A percentile compares a stretch with the other conserved stretches of the same genome.
These are phyloP conservation scores for Pythium dissotocum DNA, from an alignment of 352 stramenopile species.

Conservation along the genomic window DNA sequence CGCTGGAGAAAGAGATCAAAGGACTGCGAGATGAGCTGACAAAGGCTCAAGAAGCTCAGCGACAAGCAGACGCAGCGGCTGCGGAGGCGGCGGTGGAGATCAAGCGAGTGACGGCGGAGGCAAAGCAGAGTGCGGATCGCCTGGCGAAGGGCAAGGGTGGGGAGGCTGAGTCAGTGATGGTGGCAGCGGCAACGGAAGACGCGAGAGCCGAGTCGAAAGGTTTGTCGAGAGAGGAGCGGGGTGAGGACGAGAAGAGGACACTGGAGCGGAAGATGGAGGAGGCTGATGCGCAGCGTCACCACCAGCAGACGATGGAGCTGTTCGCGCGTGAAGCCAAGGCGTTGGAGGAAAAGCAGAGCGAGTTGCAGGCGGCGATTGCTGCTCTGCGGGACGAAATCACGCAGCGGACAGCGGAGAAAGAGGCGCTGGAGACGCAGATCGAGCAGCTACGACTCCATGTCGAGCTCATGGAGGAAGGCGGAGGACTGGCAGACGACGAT, in stretches of 20 bases:
- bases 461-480: conserved; percentile 43
- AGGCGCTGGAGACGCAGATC: conserved; percentile 54
- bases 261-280: not conserved
- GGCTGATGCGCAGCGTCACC: not conserved
- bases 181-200: not conserved
- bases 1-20: conserved; percentile 23
- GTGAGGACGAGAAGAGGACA: not conserved
- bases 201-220: not conserved
- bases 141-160: conserved; percentile 7
- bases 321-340: conserved; percentile 16
- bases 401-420: conserved; percentile 43
- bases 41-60: not conserved
- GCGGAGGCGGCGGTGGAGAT: conserved; percentile 1
- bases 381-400: conserved; percentile 42
- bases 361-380: conserved; percentile 32
- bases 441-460: conserved; percentile 60
- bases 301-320: conserved; percentile 29
- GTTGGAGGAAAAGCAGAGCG: conserved; percentile 20
- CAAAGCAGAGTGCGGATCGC: conserved; percentile 8
- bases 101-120: conserved; percentile 7
- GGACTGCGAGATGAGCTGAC: conserved; percentile 13
- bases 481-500: not conserved
- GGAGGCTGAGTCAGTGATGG: not conserved
- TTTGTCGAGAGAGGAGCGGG: not conserved
- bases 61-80: conserved; percentile 10